Evolutionary conservation across 106 monocot genomes (phyloP).

Genomic region (Iris macrosiphon): DNA sequence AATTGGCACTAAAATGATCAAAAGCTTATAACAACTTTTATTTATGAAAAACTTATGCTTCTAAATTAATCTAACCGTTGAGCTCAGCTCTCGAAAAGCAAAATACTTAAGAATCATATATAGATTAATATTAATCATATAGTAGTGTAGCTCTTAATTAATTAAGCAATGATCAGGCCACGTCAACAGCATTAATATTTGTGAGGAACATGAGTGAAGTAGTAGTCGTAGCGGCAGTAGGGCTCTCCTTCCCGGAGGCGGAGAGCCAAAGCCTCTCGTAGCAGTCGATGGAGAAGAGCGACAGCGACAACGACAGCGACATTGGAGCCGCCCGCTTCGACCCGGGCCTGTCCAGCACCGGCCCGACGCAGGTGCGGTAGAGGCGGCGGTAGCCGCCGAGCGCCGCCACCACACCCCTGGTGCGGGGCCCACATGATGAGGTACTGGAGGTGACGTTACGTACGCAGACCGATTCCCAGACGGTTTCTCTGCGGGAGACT

Average conservation of each 20-base stretch:
- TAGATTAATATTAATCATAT: too few species aligned
- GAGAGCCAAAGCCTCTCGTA: slow-evolving; percentile 17
- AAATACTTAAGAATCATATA: too few species aligned
- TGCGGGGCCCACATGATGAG: not conserved
- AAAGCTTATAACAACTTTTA: too few species aligned
- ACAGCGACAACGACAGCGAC: slow-evolving; percentile 6
- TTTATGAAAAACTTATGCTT: too few species aligned
- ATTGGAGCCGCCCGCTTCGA: not conserved
- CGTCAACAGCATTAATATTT: slow-evolving; percentile 12
- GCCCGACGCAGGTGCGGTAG: slow-evolving; percentile 18
- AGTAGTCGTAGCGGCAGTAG: too few species aligned
- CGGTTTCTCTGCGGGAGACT: slow-evolving; percentile 17
- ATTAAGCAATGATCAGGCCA: slow-evolving; percentile 17
- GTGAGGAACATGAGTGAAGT: slow-evolving; percentile 12
- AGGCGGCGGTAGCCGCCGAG: slow-evolving; percentile 11
- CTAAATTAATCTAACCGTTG: too few species aligned
- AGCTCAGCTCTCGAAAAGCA: too few species aligned
- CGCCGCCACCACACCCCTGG: slow-evolving; percentile 6
- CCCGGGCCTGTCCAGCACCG: slow-evolving; percentile 16
- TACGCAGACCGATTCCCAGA: slow-evolving; percentile 22
- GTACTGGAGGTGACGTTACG: slow-evolving; percentile 8
- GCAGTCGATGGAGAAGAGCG: slow-evolving; percentile 22
- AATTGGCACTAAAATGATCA: too few species aligned
- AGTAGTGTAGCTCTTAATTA: too few species aligned
- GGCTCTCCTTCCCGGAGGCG: not conserved